Evolutionary conservation across 2,329 filamentous ascomycete genomes (phyloP), one percentile per base, ranked within the genome.

Genomic region (Volutella citrinella): DNA sequence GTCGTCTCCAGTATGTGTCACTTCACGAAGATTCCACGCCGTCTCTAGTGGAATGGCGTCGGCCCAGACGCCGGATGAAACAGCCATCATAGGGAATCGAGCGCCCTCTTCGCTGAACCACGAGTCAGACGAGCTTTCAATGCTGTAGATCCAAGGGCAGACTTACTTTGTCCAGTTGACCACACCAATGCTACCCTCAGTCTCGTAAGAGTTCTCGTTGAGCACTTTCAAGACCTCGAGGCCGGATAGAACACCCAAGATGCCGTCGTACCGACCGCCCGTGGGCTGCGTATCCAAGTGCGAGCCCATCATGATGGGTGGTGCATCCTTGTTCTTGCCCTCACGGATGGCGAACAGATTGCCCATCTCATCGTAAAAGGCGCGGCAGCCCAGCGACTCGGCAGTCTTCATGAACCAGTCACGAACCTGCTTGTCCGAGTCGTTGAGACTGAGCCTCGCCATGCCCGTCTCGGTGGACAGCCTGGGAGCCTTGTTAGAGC

Each of bases 341-440:
- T 79, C 74, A 4, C 82, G 73, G 5, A 87, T 69, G 1, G 85
- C 84, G 54, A 91, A 93, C 41, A 84, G 84, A 47, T 91, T 93
- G 14, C 86, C 86, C 77, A 91, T 89, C 17, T 76, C 68, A 54
- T 93, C 87, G 2, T 87, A 60, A 0, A 73, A 81, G 7, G 85
- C 69, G 4, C 70, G 68, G 56, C 86, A 91, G 9, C 81, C 83
- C 0, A 89, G 63, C 0, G 63, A 65, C 48, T 76, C 62, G 2
- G 77, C 78, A 0, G 78, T 80, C 13, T 78, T 57, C 1, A 80
- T 71, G 44, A 93, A 89, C 86, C 86, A 93, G 56, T 86, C 78
- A 23, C 87, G 76, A 10, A 75, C 84, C 49, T 75, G 61, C 52
- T 82, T 85, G 55, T 91, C 87, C 3, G 78, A 67, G 48, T 89